Conservation (phyloP, 2,329 filamentous ascomycete species). For the Ceratocystis smalleyi region DNA sequence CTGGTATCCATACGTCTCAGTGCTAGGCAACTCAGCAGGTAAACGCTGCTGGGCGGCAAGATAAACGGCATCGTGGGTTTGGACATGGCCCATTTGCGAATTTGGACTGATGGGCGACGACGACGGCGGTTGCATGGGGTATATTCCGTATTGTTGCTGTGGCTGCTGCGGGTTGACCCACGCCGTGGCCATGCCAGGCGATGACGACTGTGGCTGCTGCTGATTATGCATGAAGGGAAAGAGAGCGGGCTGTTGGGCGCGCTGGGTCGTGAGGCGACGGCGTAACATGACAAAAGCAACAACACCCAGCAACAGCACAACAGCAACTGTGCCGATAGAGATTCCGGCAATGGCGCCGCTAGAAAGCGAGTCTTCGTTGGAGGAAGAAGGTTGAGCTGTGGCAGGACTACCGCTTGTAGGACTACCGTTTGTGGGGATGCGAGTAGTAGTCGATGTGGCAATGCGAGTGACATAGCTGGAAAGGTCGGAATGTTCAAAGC, state of each 20-base stretch:
- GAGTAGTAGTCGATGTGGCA: constrained; percentile 28
- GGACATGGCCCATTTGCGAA: constrained; percentile 5
- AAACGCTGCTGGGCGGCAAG: background rate
- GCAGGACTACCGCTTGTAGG: constrained; percentile 32
- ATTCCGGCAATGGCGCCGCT: constrained; percentile 32
- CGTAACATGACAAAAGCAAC: constrained; percentile 24
- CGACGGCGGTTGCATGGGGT: background rate
- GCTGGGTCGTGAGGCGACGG: constrained; percentile 19
- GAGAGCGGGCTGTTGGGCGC: constrained; percentile 15
- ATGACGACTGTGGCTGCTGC: background rate
- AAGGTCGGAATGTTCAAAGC: constrained; percentile 38
- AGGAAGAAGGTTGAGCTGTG: background rate
- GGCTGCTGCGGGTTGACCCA: background rate
- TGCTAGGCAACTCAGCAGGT: constrained; percentile 5
- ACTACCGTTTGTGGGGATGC: constrained; percentile 36
- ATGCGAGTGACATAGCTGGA: constrained; percentile 37
- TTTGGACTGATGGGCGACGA: background rate
- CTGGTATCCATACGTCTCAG: constrained; percentile 6
- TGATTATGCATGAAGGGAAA: constrained; percentile 5
- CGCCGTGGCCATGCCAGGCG: background rate
- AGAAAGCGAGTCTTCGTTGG: constrained; percentile 20
- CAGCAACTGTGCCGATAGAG: constrained; percentile 25
- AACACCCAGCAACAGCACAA: constrained; percentile 21
- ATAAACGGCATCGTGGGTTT: constrained; percentile 4
- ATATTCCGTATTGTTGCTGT: background rate